Percentiles rank a stretch among this genome's conserved stretches.
Evolutionary conservation across 2,329 filamentous ascomycete genomes (phyloP).

Genomic region (Pseudocercospora eumusae): DNA sequence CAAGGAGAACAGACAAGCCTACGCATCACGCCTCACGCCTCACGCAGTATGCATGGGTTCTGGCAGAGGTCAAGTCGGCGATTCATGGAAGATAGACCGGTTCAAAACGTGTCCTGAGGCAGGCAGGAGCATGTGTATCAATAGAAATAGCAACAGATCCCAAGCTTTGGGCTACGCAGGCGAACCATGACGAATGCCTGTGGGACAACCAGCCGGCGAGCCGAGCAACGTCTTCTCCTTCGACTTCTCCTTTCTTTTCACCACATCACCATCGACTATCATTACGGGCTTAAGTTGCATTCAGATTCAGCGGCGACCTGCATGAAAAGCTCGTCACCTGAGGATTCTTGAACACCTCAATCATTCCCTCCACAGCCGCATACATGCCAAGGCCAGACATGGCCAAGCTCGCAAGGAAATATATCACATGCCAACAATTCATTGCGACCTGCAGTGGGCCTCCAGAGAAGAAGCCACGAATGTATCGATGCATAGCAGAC

Average conservation of each 20-base stretch:
- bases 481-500: slow-evolving; percentile 44
- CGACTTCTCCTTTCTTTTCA: neutral
- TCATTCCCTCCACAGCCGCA: slow-evolving; percentile 43
- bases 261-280: neutral
- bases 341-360: slow-evolving; percentile 37
- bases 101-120: slow-evolving; percentile 10
- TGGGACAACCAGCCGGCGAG: neutral
- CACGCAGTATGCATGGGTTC: neutral
- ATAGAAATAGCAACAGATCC: slow-evolving; percentile 1
- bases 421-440: slow-evolving; percentile 44
- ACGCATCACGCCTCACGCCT: neutral
- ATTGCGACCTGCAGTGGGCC: slow-evolving; percentile 22
- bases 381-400: slow-evolving; percentile 46
- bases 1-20: slow-evolving; percentile 5
- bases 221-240: neutral
- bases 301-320: slow-evolving; percentile 22
- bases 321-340: slow-evolving; percentile 24
- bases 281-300: too few species aligned
- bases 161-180: neutral
- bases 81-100: slow-evolving; percentile 2
- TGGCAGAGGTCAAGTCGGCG: neutral
- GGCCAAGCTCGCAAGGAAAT: slow-evolving; percentile 42
- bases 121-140: slow-evolving; percentile 10
- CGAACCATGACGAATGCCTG: neutral
- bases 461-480: slow-evolving; percentile 43